Evolutionary conservation across 805 yeast genomes (phyloP).

Genomic region (Ogataea degrootiae): DNA sequence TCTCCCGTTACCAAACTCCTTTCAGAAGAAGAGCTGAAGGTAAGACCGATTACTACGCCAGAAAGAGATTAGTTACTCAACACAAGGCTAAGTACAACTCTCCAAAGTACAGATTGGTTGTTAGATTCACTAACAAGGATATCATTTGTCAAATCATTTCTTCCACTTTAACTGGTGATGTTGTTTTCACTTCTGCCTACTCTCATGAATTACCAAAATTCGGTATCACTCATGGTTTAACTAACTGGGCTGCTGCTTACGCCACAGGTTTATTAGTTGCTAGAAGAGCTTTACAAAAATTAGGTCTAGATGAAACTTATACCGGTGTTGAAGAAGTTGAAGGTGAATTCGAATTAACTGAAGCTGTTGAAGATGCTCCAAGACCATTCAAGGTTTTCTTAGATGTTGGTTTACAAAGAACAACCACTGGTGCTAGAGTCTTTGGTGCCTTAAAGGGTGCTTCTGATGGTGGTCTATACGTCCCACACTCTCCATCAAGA

Average conservation of each 20-base stretch:
- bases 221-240: constrained; percentile 97
- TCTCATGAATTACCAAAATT: constrained; percentile 97
- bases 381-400: constrained; percentile 99
- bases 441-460: constrained; percentile 99
- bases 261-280: constrained; percentile 98
- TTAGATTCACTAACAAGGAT: constrained; percentile 99
- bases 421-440: constrained; percentile 99
- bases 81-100: constrained; percentile 99
- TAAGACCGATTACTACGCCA: constrained; percentile 99
- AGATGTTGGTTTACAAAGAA: constrained; percentile 99
- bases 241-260: constrained; percentile 99
- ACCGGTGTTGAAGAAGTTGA: constrained; percentile 98
- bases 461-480: constrained; percentile 98
- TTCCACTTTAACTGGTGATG: constrained; percentile 95
- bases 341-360: constrained; percentile 98
- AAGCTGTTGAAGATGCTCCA: constrained; percentile 99
- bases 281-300: constrained; percentile 97
- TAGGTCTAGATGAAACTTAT: constrained; percentile 98
- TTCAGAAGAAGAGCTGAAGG: constrained; percentile 99
- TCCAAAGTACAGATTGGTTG: constrained; percentile 99
- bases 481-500: constrained; percentile 99
- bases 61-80: constrained; percentile 99
- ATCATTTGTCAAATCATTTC: constrained; percentile 97
- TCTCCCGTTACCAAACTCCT: constrained; percentile 99
- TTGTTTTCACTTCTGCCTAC: constrained; percentile 96